A percentile compares a stretch with the other conserved stretches of the same genome.
Conservation (phyloP, 441 rosid species). For the Cnidoscolus chayamansa region DNA sequence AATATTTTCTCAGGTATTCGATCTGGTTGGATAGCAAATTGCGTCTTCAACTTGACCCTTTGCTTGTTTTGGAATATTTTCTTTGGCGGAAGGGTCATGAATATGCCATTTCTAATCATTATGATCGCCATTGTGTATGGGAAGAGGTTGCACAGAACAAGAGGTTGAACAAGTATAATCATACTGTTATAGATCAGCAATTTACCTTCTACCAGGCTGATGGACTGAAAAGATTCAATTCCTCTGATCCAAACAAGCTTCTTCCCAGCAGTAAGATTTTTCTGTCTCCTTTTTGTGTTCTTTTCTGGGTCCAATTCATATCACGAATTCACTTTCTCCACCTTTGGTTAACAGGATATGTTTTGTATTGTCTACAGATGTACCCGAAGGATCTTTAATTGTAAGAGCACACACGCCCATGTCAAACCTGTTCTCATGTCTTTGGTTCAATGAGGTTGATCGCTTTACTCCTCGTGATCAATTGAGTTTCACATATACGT, state of each 20-base stretch:
- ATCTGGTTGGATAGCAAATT: constrained; percentile 99
- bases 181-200: constrained; percentile 70
- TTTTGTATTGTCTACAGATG: constrained; percentile 52
- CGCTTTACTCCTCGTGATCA: constrained; percentile 98
- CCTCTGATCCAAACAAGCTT: constrained; percentile 70
- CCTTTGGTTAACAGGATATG: constrained; percentile 3
- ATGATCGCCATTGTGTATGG: constrained; percentile 88
- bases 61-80: constrained; percentile 78
- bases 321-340: neutral
- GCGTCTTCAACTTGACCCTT: constrained; percentile 86
- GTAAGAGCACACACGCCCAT: constrained; percentile 94
- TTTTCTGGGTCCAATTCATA: neutral
- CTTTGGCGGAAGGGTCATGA: constrained; percentile 95
- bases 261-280: constrained; percentile 77
- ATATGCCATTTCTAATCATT: constrained; percentile 93
- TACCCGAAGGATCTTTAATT: constrained; percentile 95
- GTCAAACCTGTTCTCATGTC: constrained; percentile 96
- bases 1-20: constrained; percentile 61
- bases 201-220: constrained; percentile 72
- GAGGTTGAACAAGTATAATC: constrained; percentile 84
- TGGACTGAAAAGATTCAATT: constrained; percentile 65
- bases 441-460: constrained; percentile 97
- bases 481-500: constrained; percentile 86
- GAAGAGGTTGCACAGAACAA: constrained; percentile 88
- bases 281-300: neutral